Conservation (phyloP, 495 filamentous ascomycete species). For the Chaetomium tenue region DNA sequence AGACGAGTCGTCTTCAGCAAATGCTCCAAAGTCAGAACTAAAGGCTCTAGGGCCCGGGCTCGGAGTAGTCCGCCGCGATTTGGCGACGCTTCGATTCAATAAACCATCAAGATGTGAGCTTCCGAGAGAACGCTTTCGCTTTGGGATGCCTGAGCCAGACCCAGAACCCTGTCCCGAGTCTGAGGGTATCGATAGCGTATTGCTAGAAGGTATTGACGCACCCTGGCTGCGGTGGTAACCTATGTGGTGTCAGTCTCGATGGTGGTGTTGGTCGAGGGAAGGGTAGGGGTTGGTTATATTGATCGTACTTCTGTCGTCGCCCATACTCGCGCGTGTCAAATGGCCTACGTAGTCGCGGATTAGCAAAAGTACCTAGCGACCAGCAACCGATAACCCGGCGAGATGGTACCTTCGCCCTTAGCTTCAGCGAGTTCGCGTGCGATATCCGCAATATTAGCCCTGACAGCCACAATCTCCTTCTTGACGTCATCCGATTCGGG, state of each 20-base stretch:
- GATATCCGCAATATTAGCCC: constrained; percentile 1
- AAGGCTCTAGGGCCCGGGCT: constrained; percentile 16
- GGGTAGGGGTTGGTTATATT: background rate
- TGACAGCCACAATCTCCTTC: background rate
- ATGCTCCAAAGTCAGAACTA: background rate
- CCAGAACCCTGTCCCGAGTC: constrained; percentile 5
- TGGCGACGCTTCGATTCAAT: constrained; percentile 22
- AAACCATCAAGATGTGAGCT: constrained; percentile 28
- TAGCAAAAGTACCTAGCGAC: background rate
- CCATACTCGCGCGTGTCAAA: background rate
- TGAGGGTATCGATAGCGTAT: constrained; percentile 18
- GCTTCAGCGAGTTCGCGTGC: constrained; percentile 9
- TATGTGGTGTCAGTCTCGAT: background rate
- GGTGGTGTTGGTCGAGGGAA: background rate
- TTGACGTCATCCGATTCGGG: background rate
- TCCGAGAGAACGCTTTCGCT: constrained; percentile 41
- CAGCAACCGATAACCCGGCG: background rate
- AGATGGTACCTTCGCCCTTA: constrained; percentile 9
- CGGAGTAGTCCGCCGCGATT: constrained; percentile 37
- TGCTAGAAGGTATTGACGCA: constrained; percentile 15
- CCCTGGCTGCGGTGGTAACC: background rate
- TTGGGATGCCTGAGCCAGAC: constrained; percentile 6
- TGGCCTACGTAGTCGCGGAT: background rate
- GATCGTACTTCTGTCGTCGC: background rate
- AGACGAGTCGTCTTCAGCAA: constrained; percentile 15